Percentiles rank a stretch among this genome's conserved stretches.
These are phyloP conservation scores for Penicillium cosmopolitanum DNA, from an alignment of 495 filamentous ascomycete species.

Conservation along the genomic window DNA sequence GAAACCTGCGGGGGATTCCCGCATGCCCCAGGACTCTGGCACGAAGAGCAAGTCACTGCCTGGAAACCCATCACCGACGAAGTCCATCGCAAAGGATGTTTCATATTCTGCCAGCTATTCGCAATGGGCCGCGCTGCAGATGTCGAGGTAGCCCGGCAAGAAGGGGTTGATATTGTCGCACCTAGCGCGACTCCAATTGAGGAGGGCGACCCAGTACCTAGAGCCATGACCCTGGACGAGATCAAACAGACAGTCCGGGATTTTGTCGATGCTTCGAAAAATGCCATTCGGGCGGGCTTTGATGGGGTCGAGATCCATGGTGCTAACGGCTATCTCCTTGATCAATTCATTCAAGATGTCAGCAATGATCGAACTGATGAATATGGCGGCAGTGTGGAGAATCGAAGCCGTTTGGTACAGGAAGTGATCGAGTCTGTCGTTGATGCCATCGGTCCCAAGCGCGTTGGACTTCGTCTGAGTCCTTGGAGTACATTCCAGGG, in stretches of 20 bases:
- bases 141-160: slow-evolving; percentile 34
- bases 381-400: slow-evolving; percentile 72
- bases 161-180: slow-evolving; percentile 17
- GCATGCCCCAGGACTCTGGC: slow-evolving; percentile 68
- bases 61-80: slow-evolving; percentile 66
- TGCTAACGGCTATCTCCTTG: slow-evolving; percentile 75
- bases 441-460: slow-evolving; percentile 61
- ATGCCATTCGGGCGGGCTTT: slow-evolving; percentile 70
- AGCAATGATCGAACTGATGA: slow-evolving; percentile 64
- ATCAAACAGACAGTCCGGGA: slow-evolving; percentile 58
- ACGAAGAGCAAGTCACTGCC: slow-evolving; percentile 55
- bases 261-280: slow-evolving; percentile 62
- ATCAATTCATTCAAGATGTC: slow-evolving; percentile 71
- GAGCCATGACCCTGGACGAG: slow-evolving; percentile 56
- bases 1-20: slow-evolving; percentile 46
- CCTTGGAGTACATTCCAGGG: slow-evolving; percentile 66
- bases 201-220: slow-evolving; percentile 43
- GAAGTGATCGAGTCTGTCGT: slow-evolving; percentile 63
- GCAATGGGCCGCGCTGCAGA: slow-evolving; percentile 62
- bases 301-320: slow-evolving; percentile 79
- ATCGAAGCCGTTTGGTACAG: slow-evolving; percentile 60
- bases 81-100: slow-evolving; percentile 65
- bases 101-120: slow-evolving; percentile 70
- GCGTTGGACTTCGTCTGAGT: slow-evolving; percentile 60
- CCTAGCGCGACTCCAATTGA: slow-evolving; percentile 52